These are phyloP conservation scores for Deuterostichococcus epilithicus DNA, from an alignment of 139 green algal genomes.

Conservation along the genomic window DNA sequence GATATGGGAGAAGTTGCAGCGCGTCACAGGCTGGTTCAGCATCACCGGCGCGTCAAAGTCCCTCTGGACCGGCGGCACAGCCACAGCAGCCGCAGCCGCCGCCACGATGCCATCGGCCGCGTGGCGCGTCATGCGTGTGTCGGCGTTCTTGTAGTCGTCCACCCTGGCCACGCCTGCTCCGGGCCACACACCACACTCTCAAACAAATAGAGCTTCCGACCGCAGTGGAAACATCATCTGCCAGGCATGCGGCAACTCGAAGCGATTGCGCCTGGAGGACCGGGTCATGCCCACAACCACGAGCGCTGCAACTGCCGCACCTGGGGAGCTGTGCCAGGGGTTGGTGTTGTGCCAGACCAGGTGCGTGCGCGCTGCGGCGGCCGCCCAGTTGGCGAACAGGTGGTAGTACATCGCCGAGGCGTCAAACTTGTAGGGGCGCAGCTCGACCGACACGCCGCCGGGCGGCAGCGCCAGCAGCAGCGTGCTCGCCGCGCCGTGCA, in stretches of 20 bases:
- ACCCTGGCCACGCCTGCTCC: neutral
- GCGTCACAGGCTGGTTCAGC: neutral
- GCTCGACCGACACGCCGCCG: neutral
- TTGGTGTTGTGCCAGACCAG: conserved; percentile 1
- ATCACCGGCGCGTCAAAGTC: neutral
- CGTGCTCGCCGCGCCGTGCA: neutral
- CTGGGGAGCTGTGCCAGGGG: neutral
- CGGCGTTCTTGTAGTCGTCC: conserved; percentile 1
- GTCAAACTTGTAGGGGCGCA: conserved; percentile 3
- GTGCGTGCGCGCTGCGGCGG: neutral
- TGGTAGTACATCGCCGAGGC: neutral
- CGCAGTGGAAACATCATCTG: neutral
- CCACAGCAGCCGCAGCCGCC: neutral
- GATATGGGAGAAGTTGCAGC: neutral
- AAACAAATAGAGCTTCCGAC: too few relatives aligned
- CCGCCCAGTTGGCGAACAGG: neutral
- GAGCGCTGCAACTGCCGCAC: neutral
- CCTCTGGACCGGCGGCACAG: neutral
- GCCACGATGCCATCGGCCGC: neutral
- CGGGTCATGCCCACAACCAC: too few relatives aligned
- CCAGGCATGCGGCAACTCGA: too few relatives aligned
- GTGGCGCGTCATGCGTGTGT: neutral
- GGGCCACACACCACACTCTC: too few relatives aligned
- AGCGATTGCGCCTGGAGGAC: too few relatives aligned
- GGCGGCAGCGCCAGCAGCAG: neutral